Evolutionary conservation across 176 grass and related monocot genomes (phyloP).

Genomic region (Oryza rufipogon): DNA sequence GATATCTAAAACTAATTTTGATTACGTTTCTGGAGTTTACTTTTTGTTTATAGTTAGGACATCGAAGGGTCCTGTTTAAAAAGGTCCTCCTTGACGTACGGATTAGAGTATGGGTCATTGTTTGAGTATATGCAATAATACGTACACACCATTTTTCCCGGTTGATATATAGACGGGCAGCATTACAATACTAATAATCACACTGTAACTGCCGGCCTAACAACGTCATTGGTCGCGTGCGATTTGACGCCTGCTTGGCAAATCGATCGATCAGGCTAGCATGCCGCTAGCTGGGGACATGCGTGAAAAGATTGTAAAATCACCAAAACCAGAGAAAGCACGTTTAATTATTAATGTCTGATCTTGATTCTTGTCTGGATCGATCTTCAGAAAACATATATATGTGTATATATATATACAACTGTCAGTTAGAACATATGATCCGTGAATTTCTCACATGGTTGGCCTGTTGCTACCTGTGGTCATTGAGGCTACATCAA

Average conservation of each 20-base stretch:
- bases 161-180: background rate
- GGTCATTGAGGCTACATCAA: background rate
- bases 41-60: constrained; percentile 32
- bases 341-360: background rate
- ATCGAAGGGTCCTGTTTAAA: constrained; percentile 6
- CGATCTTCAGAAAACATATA: background rate
- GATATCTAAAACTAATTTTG: background rate
- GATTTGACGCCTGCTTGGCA: constrained; percentile 31
- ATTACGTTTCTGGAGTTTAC: background rate
- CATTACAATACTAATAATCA: background rate
- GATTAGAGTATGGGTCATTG: background rate
- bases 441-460: background rate
- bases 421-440: background rate
- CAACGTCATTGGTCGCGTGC: constrained; percentile 11
- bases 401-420: no score
- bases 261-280: constrained; percentile 1
- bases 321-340: background rate
- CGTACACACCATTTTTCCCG: background rate
- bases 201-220: constrained; percentile 10
- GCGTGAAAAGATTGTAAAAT: constrained; percentile 7
- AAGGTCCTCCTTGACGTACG: background rate
- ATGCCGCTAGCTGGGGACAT: background rate
- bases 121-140: constrained; percentile 18
- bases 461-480: background rate
- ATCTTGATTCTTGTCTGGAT: no score